Base-by-base conservation (phyloP, 768 basidiomycete genomes). In the Daedaleopsis nitida region DNA sequence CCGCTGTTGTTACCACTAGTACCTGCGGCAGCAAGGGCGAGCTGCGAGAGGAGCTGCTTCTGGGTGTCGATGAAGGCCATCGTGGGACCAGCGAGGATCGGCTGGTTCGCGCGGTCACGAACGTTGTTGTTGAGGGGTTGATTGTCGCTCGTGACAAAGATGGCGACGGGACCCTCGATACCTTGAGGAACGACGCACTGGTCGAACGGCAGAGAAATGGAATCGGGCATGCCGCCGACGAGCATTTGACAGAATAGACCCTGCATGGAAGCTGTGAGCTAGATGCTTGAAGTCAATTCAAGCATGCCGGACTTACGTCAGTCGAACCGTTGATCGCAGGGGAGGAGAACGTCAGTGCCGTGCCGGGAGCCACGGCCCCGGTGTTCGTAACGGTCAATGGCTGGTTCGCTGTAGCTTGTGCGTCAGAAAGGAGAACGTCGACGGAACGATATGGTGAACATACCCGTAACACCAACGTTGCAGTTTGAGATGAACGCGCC, bases 241-340 rank as follows among this genome's bases (percentile, higher is more conserved):
- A 94, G 73, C 83, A 94, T 91, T 75, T 93, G 87, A 74, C 92
- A 92, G 75, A 79, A 84, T 37, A 89, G 69, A 62, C 68, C 70
- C 87, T 89, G 67, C 37, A 39, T 19, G 37, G 47, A 16, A 11
- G 16, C 17, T 14, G 55, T 55, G 45, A 63, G n/a, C 64, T 23
- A 43, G 58, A 23, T 53, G 13, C 13, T 17, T 42, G 39, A 42
- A 13, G 52, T n/a, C 14, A 42, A 13, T 50, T 16, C 12, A 11
- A 23, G 4, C 43, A 23, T 21, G 55, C 45, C 11, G 32, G 52
- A 72, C 79, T 74, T 67, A 83, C 82, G 34, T 76, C 71, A 52
- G 78, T 74, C 44, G 77, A 78, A 60, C 81, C 80, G 57, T 83
- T 85, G 65, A 88, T 70, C 38, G 85, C 85, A 24, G 78, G 55